Percentiles rank a stretch among this genome's conserved stretches.
Conservation (phyloP, 495 filamentous ascomycete genomes). For the Xylaria nigripes region DNA sequence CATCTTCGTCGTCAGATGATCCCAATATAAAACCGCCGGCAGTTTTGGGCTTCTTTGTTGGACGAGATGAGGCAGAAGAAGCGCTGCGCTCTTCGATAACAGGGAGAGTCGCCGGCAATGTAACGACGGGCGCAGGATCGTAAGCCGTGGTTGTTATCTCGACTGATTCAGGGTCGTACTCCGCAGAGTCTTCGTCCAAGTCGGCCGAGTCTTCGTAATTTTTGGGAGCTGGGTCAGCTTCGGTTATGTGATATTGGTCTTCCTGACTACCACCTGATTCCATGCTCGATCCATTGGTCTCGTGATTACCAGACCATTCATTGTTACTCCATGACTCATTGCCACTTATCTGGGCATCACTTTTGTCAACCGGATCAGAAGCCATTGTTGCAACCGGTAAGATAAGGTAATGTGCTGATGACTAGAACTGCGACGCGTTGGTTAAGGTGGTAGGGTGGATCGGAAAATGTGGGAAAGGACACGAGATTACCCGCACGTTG, state of each 20-base stretch:
- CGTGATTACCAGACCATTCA: slow-evolving; percentile 43
- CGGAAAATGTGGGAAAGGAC: neutral
- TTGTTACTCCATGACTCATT: slow-evolving; percentile 37
- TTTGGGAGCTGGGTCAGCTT: slow-evolving; percentile 37
- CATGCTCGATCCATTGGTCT: slow-evolving; percentile 47
- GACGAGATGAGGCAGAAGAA: slow-evolving; percentile 28
- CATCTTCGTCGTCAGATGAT: slow-evolving; percentile 53
- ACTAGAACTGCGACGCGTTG: neutral
- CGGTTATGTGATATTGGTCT: slow-evolving; percentile 32
- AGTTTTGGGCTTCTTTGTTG: slow-evolving; percentile 53
- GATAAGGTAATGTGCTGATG: neutral
- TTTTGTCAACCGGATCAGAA: slow-evolving; percentile 24
- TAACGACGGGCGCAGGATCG: slow-evolving; percentile 28
- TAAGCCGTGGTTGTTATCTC: slow-evolving; percentile 23
- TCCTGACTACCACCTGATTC: slow-evolving; percentile 45
- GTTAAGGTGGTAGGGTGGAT: neutral
- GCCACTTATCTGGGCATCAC: slow-evolving; percentile 26
- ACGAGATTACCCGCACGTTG: neutral
- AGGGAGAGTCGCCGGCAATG: slow-evolving; percentile 24
- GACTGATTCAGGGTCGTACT: slow-evolving; percentile 47
- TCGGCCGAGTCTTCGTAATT: slow-evolving; percentile 37
- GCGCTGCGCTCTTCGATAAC: slow-evolving; percentile 21
- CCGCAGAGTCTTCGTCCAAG: slow-evolving; percentile 36
- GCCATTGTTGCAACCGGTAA: slow-evolving; percentile 23
- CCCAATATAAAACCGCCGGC: slow-evolving; percentile 76